Evolutionary conservation across 345 rosid genomes (phyloP), one percentile per base, ranked within the genome.

Genomic region (Arabidopsis suecica): DNA sequence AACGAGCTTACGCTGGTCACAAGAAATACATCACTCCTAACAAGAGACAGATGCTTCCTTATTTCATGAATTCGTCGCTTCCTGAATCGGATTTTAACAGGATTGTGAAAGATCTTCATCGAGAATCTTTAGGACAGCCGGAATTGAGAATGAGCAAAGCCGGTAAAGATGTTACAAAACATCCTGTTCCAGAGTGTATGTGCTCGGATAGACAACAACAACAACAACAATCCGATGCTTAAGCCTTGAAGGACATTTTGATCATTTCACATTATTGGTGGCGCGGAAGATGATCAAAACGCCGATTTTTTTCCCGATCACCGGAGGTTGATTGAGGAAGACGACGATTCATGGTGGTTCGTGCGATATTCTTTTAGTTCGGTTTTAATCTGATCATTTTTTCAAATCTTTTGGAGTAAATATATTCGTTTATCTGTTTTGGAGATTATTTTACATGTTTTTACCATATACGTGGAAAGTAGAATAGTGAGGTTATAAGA

Each of bases 1-100:
- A 93, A 25, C 56, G 97, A 65, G 98, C 98, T 12, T 94, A 82
- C 66, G 96, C 93, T 13, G 97, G 95, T 37, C 97, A 94, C 86
- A 96, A 88, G 88, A 93, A 96, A 82, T 91, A 86, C 25, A 84
- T 96, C 16, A 92, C 98, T 20, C 98, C 98, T 7, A 96, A 93
- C 80, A 96, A 96, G 83, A 86, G 98, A 66, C 98, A 96, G 9
- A 92, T 96, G 97, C 91, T 96, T 23, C 96, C 86, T 44, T 93
- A 89, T 68, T 93, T 96, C 76, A 85, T 96, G 67, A 83, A 87
- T 62, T 79, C 94, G 2, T 89, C 97, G 44, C 78, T 96, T 7
- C 88, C 93, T 1, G 89, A 84, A 83, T 74, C 86, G 5, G 89
- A 93, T 76, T 91, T 96, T 63, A 90, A 80, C 56, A 79, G 79